phyloP scores from a whole-genome alignment of 1,139 yeast genomes.

The Yamadazyma spencermartinsiae region DNA sequence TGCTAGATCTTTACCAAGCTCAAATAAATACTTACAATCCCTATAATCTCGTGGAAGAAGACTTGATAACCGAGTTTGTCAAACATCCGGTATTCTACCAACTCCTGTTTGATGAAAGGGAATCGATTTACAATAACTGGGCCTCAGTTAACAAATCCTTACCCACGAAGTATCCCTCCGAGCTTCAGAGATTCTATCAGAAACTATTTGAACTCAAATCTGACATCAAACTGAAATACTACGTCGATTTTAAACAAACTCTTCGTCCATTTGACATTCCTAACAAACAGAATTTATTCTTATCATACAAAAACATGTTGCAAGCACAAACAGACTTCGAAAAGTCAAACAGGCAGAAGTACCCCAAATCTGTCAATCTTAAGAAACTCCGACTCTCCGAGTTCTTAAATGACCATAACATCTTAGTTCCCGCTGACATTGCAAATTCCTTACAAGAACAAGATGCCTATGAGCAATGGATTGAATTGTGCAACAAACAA shows the following conservation, averaged over 20 bases:
- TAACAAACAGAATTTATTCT: constrained; percentile 12
- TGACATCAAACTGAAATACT: constrained; percentile 28
- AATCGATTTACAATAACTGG: constrained; percentile 35
- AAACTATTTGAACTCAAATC: constrained; percentile 33
- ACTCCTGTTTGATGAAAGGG: constrained; percentile 23
- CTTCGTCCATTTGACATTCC: constrained; percentile 9
- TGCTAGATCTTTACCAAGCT: constrained; percentile 25
- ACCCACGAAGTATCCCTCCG: constrained; percentile 25
- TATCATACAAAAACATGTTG: constrained; percentile 14
- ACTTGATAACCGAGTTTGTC: constrained; percentile 29
- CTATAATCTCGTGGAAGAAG: constrained; percentile 43
- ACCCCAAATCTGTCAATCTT: constrained; percentile 7
- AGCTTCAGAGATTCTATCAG: constrained; percentile 22
- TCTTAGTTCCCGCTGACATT: neutral
- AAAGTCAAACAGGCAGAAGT: constrained; percentile 8
- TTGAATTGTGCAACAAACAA: constrained; percentile 22
- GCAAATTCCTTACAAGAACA: constrained; percentile 6
- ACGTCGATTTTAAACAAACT: constrained; percentile 26
- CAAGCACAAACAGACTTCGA: constrained; percentile 14
- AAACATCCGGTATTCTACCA: constrained; percentile 33
- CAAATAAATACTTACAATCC: constrained; percentile 36
- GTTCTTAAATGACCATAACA: constrained; percentile 16
- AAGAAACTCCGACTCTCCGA: constrained; percentile 24
- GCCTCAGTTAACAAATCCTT: constrained; percentile 14
- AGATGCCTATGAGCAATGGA: constrained; percentile 32